phyloP scores from a whole-genome alignment of 2,329 filamentous ascomycete genomes.

The Pyrenochaeta sp. region DNA sequence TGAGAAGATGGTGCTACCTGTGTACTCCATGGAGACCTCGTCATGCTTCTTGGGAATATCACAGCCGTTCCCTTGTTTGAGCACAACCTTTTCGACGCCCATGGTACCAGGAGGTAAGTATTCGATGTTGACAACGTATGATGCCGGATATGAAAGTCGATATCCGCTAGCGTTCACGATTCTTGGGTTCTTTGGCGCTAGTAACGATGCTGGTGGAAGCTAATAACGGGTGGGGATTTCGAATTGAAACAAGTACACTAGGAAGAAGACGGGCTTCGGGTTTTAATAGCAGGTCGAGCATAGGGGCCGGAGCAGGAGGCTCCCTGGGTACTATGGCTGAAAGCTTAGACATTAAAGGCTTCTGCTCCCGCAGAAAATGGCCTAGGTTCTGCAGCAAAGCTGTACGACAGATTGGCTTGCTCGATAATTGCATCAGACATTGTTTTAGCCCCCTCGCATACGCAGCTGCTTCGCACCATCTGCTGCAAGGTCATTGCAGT shows the following conservation, averaged over 20 bases:
- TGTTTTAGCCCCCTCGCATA: constrained; percentile 40
- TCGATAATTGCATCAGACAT: constrained; percentile 32
- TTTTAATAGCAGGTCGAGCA: constrained; percentile 31
- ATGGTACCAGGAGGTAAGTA: constrained; percentile 40
- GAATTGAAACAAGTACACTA: constrained; percentile 5
- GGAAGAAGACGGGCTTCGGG: constrained; percentile 19
- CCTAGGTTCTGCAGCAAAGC: constrained; percentile 31
- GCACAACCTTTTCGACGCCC: constrained; percentile 72
- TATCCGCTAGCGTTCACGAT: background rate
- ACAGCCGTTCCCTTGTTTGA: constrained; percentile 68
- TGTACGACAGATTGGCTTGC: constrained; percentile 42
- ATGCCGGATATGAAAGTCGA: background rate
- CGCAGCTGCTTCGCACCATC: constrained; percentile 37
- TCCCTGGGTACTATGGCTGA: constrained; percentile 35
- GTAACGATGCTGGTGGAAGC: constrained; percentile 3
- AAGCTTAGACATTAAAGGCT: constrained; percentile 31
- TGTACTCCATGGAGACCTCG: constrained; percentile 88
- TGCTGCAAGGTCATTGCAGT: constrained; percentile 28
- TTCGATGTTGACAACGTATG: background rate
- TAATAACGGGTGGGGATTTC: constrained; percentile 6
- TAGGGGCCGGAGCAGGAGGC: constrained; percentile 32
- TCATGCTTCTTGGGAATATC: constrained; percentile 71
- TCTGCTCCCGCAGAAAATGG: constrained; percentile 25
- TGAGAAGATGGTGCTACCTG: constrained; percentile 55
- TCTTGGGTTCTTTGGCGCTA: background rate